These are phyloP conservation scores for Kluyveromyces dobzhanskii DNA, from an alignment of 805 yeast genomes.

Conservation along the genomic window DNA sequence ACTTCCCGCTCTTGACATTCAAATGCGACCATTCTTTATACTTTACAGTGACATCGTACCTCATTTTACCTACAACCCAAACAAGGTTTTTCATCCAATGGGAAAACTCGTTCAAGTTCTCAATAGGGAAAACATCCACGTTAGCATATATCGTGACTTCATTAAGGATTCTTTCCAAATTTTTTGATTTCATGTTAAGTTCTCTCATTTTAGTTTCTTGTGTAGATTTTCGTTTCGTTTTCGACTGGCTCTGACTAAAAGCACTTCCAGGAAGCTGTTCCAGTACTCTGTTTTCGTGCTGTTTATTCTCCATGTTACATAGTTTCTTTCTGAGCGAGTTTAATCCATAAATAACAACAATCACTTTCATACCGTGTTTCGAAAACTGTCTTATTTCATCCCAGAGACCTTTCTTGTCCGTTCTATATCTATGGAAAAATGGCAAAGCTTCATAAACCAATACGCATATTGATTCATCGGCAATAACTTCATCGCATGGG, in stretches of 20 bases:
- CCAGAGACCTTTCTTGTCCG: slow-evolving; percentile 19
- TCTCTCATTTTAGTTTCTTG: slow-evolving; percentile 9
- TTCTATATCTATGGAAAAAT: slow-evolving; percentile 31
- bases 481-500: slow-evolving; percentile 37
- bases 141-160: slow-evolving; percentile 5
- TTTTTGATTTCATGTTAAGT: slow-evolving; percentile 5
- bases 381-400: slow-evolving; percentile 19
- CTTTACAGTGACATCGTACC: slow-evolving; percentile 50
- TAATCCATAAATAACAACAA: slow-evolving; percentile 42
- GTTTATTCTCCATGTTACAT: slow-evolving; percentile 37
- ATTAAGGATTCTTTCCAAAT: slow-evolving; percentile 6
- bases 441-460: slow-evolving; percentile 41
- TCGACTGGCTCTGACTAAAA: slow-evolving; percentile 3
- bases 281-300: slow-evolving; percentile 34
- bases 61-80: slow-evolving; percentile 42
- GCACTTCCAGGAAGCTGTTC: slow-evolving; percentile 18
- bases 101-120: slow-evolving; percentile 35
- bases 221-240: slow-evolving; percentile 5
- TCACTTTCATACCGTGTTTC: slow-evolving; percentile 24
- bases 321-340: slow-evolving; percentile 40
- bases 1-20: slow-evolving; percentile 49
- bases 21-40: slow-evolving; percentile 47
- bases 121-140: slow-evolving; percentile 9
- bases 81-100: slow-evolving; percentile 53
- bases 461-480: slow-evolving; percentile 38